Evolutionary conservation across 2,329 filamentous ascomycete species (phyloP).

Genomic region (Nothophaeocryptopus gaeumannii): DNA sequence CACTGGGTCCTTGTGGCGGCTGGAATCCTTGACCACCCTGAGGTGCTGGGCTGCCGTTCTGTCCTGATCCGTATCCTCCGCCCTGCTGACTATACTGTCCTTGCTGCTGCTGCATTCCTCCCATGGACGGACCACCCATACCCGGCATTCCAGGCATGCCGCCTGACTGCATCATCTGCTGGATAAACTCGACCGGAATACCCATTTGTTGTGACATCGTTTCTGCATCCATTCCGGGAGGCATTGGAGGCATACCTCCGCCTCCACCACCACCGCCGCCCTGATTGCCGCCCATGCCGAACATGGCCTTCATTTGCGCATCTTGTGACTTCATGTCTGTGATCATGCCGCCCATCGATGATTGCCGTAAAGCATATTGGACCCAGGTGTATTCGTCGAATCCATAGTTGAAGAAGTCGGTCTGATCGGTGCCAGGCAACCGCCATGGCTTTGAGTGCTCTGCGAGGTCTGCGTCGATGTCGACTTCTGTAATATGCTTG

Average conservation of each 20-base stretch:
- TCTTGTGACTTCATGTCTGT: slow-evolving; percentile 72
- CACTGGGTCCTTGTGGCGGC: slow-evolving; percentile 27
- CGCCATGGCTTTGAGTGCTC: slow-evolving; percentile 91
- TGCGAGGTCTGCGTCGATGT: slow-evolving; percentile 53
- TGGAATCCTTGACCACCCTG: slow-evolving; percentile 30
- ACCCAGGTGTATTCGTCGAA: slow-evolving; percentile 99
- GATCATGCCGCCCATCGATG: slow-evolving; percentile 72
- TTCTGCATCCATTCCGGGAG: slow-evolving; percentile 47
- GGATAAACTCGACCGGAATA: slow-evolving; percentile 18
- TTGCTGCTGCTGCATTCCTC: slow-evolving; percentile 11
- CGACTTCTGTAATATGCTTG: slow-evolving; percentile 66
- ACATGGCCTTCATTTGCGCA: slow-evolving; percentile 60
- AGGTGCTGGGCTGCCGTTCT: slow-evolving; percentile 25
- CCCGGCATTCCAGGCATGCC: slow-evolving; percentile 23
- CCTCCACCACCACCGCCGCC: slow-evolving; percentile 24
- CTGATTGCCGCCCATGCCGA: slow-evolving; percentile 40
- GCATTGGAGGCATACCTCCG: slow-evolving; percentile 28
- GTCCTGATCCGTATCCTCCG: slow-evolving; percentile 21
- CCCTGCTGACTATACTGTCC: slow-evolving; percentile 24
- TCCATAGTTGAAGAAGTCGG: slow-evolving; percentile 98
- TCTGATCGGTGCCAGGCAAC: slow-evolving; percentile 87
- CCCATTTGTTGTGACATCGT: slow-evolving; percentile 52
- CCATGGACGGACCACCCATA: slow-evolving; percentile 21
- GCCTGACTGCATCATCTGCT: slow-evolving; percentile 33
- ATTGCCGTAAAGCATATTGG: slow-evolving; percentile 86